A percentile compares a stretch with the other conserved stretches of the same genome.
phyloP scores from a whole-genome alignment of 2,329 filamentous ascomycete species.

The Simplicillium aogashimaense region DNA sequence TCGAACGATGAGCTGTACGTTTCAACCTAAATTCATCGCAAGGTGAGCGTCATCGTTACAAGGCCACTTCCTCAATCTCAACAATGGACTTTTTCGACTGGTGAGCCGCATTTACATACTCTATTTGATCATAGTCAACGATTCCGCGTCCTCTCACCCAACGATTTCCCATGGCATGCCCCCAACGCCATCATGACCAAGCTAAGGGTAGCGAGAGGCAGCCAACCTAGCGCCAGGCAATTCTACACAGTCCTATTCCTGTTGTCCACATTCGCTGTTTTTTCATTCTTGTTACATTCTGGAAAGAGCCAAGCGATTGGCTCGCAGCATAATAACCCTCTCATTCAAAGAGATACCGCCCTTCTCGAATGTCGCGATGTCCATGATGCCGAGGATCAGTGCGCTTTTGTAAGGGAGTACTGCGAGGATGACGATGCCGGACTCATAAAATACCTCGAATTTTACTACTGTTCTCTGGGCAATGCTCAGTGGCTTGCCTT shows the following conservation, averaged over 20 bases:
- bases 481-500: conserved; percentile 70
- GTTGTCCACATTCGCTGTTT: conserved; percentile 34
- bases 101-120: too few species aligned
- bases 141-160: too few species aligned
- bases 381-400: conserved; percentile 69
- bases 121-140: too few species aligned
- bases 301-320: conserved; percentile 4
- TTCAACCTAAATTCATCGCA: too few species aligned
- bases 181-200: too few species aligned
- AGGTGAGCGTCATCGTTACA: too few species aligned
- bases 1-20: too few species aligned
- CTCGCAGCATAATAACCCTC: conserved; percentile 7
- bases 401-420: conserved; percentile 72
- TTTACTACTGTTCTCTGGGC: conserved; percentile 80
- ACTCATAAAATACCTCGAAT: conserved; percentile 73
- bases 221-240: conserved; percentile 33
- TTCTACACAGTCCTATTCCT: conserved; percentile 38
- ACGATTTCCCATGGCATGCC: too few species aligned
- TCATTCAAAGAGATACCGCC: conserved; percentile 15
- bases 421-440: conserved; percentile 87
- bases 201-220: conserved; percentile 16
- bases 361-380: conserved; percentile 64
- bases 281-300: conserved; percentile 27
- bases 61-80: too few species aligned
- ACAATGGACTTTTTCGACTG: too few species aligned